phyloP scores from a whole-genome alignment of 2,329 filamentous ascomycete genomes.

The Pestalotiopsis fici region DNA sequence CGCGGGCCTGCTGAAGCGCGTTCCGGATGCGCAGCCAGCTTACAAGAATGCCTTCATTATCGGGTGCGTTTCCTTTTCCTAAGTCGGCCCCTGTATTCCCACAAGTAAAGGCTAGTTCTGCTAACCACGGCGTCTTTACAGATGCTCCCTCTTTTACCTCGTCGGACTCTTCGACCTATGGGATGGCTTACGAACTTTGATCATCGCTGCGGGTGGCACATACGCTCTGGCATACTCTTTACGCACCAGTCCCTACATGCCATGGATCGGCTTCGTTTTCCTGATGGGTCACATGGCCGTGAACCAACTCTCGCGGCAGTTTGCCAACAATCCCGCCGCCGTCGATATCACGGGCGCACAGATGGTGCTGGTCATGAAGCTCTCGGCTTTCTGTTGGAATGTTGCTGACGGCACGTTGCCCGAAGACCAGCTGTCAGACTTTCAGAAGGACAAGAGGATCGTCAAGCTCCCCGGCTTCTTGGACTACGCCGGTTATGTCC shows the following conservation, averaged over 20 bases:
- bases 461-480: conserved; percentile 72
- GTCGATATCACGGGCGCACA: conserved; percentile 94
- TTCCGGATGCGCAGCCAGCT: conserved; percentile 81
- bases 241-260: conserved; percentile 84
- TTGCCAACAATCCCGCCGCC: conserved; percentile 61
- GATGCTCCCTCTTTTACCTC: conserved; percentile 85
- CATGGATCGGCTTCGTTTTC: conserved; percentile 93
- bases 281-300: conserved; percentile 94
- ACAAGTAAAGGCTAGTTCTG: not conserved
- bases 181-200: conserved; percentile 76
- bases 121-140: conserved; percentile 28
- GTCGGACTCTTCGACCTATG: conserved; percentile 93
- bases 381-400: conserved; percentile 97
- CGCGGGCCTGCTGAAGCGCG: conserved; percentile 82
- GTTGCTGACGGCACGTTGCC: conserved; percentile 87
- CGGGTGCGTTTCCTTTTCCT: conserved; percentile 47
- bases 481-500: conserved; percentile 85
- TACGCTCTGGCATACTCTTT: conserved; percentile 85
- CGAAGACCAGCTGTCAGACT: conserved; percentile 77
- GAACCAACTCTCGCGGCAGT: conserved; percentile 83
- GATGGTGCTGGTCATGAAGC: conserved; percentile 98
- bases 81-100: not conserved
- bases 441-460: conserved; percentile 82
- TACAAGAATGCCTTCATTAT: conserved; percentile 90
- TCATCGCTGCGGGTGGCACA: conserved; percentile 76